A percentile compares a stretch with the other conserved stretches of the same genome.
Conservation (phyloP, 441 rosid genomes). For the Pelargonium cotyledonis region DNA sequence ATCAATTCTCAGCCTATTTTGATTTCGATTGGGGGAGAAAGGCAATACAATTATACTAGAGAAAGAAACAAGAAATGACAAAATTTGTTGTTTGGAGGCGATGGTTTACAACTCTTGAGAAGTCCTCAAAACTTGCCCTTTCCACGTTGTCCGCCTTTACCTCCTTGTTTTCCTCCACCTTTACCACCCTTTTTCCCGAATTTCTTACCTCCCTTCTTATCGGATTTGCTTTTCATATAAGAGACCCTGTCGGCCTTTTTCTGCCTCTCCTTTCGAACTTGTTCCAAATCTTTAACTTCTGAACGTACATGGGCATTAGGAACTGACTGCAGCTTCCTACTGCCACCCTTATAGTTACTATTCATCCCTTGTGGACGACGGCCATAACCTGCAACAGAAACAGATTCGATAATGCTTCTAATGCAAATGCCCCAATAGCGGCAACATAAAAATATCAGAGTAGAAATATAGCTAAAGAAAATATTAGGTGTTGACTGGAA, state of each 20-base stretch:
- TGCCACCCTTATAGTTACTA: conserved; percentile 41
- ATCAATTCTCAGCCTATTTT: too few species aligned
- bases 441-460: background rate
- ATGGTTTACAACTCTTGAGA: too few species aligned
- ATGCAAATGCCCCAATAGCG: background rate
- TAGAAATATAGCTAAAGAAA: background rate
- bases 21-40: too few species aligned
- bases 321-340: conserved; percentile 32
- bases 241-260: conserved; percentile 53
- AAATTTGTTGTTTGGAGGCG: too few species aligned
- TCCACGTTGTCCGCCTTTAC: conserved; percentile 20
- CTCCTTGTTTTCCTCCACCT: background rate
- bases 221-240: conserved; percentile 50
- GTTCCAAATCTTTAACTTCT: conserved; percentile 78
- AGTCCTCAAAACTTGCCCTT: conserved; percentile 20
- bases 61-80: too few species aligned
- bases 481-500: background rate
- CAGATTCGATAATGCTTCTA: background rate
- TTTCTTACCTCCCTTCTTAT: conserved; percentile 31
- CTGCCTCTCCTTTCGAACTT: conserved; percentile 86
- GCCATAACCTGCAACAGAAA: conserved; percentile 31
- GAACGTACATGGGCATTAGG: conserved; percentile 77
- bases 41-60: too few species aligned
- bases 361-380: conserved; percentile 25
- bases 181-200: conserved; percentile 32